Conservation (phyloP, 306 rosid genomes). For the Canavalia gladiata region DNA sequence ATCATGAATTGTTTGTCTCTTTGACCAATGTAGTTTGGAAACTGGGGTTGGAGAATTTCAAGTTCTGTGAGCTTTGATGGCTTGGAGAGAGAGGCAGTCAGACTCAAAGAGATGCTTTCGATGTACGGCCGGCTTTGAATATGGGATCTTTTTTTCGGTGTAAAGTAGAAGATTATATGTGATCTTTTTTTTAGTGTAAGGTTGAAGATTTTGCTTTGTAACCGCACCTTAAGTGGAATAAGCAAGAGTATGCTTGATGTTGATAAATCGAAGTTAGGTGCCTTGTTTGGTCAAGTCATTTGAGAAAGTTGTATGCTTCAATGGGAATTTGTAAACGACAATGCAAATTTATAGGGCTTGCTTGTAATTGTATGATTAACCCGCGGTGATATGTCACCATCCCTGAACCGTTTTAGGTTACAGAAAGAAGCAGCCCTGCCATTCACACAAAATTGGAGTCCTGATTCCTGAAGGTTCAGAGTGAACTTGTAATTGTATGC, state of each 20-base stretch:
- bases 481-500: not conserved
- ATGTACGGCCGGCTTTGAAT: slow-evolving; percentile 80
- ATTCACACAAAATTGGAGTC: not conserved
- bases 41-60: slow-evolving; percentile 93
- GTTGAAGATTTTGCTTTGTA: slow-evolving; percentile 33
- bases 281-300: slow-evolving; percentile 24
- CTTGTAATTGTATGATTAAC: slow-evolving; percentile 4
- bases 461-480: not conserved
- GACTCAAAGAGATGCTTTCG: slow-evolving; percentile 66
- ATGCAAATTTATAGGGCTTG: not conserved
- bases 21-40: slow-evolving; percentile 71
- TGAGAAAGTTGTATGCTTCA: slow-evolving; percentile 38
- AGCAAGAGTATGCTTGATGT: slow-evolving; percentile 14
- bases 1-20: slow-evolving; percentile 41
- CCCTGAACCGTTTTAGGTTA: not conserved
- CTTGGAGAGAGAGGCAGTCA: slow-evolving; percentile 73
- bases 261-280: slow-evolving; percentile 31
- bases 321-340: not conserved
- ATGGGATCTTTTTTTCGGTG: slow-evolving; percentile 32
- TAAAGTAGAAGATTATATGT: slow-evolving; percentile 34
- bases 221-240: slow-evolving; percentile 28
- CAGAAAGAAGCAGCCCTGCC: not conserved
- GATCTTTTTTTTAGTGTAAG: slow-evolving; percentile 33
- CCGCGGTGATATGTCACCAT: not conserved
- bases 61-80: slow-evolving; percentile 72